These are phyloP conservation scores for Macrophomina tecta DNA, from an alignment of 2,329 filamentous ascomycete species.

Conservation along the genomic window DNA sequence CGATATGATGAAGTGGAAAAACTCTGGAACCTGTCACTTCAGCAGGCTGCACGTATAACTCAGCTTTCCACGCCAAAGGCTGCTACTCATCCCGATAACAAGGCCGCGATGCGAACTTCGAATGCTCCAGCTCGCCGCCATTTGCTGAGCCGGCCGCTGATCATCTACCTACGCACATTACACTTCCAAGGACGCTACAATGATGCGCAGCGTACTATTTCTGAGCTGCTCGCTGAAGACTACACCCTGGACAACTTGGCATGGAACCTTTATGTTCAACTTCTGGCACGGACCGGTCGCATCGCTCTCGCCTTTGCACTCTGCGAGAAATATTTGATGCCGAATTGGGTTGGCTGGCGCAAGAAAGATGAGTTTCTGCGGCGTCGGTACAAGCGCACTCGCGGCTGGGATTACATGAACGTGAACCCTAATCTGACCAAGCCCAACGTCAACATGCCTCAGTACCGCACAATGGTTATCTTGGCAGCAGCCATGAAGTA, in stretches of 20 bases:
- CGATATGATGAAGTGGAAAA: slow-evolving; percentile 66
- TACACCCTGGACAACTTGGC: slow-evolving; percentile 77
- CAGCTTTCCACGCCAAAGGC: slow-evolving; percentile 32
- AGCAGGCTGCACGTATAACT: slow-evolving; percentile 43
- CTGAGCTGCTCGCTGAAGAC: slow-evolving; percentile 66
- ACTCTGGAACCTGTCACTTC: slow-evolving; percentile 67
- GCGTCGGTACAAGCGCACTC: slow-evolving; percentile 35
- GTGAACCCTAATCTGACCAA: slow-evolving; percentile 36
- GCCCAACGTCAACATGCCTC: slow-evolving; percentile 43
- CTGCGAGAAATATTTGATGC: slow-evolving; percentile 81
- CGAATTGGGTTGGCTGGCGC: slow-evolving; percentile 77
- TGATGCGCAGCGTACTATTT: slow-evolving; percentile 51
- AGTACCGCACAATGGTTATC: slow-evolving; percentile 52
- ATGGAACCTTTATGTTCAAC: slow-evolving; percentile 79
- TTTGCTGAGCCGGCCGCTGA: slow-evolving; percentile 56
- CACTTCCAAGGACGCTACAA: slow-evolving; percentile 56
- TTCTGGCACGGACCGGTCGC: slow-evolving; percentile 66
- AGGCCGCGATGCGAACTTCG: neutral
- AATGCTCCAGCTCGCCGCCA: slow-evolving; percentile 50
- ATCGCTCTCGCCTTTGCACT: slow-evolving; percentile 71
- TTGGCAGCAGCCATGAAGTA: slow-evolving; percentile 46
- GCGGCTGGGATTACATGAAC: slow-evolving; percentile 39
- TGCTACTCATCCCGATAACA: slow-evolving; percentile 34
- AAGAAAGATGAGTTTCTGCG: slow-evolving; percentile 26
- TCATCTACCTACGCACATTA: slow-evolving; percentile 60